These are phyloP conservation scores for Olyra latifolia DNA, from an alignment of 176 grass and related monocot genomes.

Conservation along the genomic window DNA sequence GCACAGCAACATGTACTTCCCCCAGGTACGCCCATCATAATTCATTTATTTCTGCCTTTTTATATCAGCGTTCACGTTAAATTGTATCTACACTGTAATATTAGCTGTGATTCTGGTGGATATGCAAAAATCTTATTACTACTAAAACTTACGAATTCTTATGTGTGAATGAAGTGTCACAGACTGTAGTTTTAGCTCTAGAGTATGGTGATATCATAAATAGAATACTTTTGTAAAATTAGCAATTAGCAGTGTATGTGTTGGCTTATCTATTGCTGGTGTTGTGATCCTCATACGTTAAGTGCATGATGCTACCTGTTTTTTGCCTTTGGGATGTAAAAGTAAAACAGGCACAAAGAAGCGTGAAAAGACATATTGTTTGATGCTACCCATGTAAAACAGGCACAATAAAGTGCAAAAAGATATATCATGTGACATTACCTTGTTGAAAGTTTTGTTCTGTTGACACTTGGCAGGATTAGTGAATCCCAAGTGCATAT, in stretches of 20 bases:
- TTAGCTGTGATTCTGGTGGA: not conserved
- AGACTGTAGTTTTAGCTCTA: not conserved
- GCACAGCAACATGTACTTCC: constrained; percentile 99
- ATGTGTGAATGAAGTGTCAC: not conserved
- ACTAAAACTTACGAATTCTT: not conserved
- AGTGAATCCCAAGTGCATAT: not conserved
- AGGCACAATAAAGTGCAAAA: not conserved
- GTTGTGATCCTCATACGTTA: constrained; percentile 17
- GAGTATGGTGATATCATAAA: not conserved
- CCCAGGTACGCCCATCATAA: constrained; percentile 52
- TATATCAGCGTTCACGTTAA: not conserved
- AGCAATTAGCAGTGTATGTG: not conserved
- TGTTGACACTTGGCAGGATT: not conserved
- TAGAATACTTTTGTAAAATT: not conserved
- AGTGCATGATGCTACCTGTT: not conserved
- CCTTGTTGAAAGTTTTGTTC: not conserved
- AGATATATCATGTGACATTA: not conserved
- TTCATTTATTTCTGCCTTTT: not conserved
- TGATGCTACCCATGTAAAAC: too few relatives aligned
- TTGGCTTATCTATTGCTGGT: not conserved
- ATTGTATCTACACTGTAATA: not conserved
- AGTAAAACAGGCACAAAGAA: not conserved
- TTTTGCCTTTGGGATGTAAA: constrained; percentile 20
- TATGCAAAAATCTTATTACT: not conserved
- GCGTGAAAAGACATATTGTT: not conserved